phyloP scores from a whole-genome alignment of 768 basidiomycete genomes.

The Cystobasidium onofrii region DNA sequence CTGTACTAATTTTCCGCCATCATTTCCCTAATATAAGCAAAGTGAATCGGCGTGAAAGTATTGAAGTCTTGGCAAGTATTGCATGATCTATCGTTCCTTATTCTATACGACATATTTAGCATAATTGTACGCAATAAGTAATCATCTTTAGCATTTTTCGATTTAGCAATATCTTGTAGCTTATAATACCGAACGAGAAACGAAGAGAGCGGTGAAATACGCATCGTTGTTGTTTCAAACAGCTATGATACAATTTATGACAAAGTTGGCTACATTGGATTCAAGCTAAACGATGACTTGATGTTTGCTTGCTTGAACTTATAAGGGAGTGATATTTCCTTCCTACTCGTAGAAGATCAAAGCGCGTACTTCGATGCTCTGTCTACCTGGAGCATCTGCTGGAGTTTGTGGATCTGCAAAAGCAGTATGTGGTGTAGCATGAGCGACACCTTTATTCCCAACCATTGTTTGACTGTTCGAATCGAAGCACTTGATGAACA shows the following conservation, averaged over 20 bases:
- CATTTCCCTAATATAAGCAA: not conserved
- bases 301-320: not conserved
- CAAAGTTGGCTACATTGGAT: not conserved
- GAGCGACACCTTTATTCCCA: slow-evolving; percentile 17
- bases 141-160: not conserved
- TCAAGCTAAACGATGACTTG: not conserved
- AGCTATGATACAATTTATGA: not conserved
- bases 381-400: slow-evolving; percentile 26
- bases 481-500: slow-evolving; percentile 34
- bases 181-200: not conserved
- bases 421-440: slow-evolving; percentile 29
- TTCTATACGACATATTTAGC: no score
- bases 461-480: slow-evolving; percentile 8
- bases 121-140: not conserved
- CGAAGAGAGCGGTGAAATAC: no score
- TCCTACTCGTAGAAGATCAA: slow-evolving; percentile 18
- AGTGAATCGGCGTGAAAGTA: no score
- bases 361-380: slow-evolving; percentile 28
- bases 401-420: slow-evolving; percentile 19
- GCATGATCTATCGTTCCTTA: no score
- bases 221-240: not conserved
- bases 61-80: no score
- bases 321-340: not conserved
- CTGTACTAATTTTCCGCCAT: not conserved
- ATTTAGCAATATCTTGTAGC: not conserved